These are phyloP conservation scores for Colletotrichum kahawae DNA, from an alignment of 2,329 filamentous ascomycete species.

Conservation along the genomic window DNA sequence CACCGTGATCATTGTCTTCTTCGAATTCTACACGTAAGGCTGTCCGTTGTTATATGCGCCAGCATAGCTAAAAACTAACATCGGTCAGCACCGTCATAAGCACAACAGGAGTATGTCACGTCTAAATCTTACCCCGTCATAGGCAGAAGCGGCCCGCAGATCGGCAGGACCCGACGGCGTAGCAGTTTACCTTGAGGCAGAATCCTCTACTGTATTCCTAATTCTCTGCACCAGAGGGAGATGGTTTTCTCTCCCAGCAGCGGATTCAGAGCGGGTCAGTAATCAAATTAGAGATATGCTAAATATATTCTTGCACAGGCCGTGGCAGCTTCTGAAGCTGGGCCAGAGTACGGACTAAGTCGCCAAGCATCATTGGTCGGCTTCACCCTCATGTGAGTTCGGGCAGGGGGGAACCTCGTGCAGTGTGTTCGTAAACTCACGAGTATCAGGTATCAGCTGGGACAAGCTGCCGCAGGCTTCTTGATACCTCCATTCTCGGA, in stretches of 20 bases:
- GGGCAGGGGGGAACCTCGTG: too few relatives aligned
- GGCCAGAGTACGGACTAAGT: not conserved
- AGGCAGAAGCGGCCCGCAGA: not conserved
- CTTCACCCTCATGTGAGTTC: conserved; percentile 28
- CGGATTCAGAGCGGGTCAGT: too few relatives aligned
- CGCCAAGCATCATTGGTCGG: conserved; percentile 24
- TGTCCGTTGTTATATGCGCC: not conserved
- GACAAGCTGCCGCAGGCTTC: conserved; percentile 41
- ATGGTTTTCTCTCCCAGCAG: not conserved
- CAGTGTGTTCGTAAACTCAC: not conserved
- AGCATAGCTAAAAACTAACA: not conserved
- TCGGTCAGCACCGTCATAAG: conserved; percentile 8
- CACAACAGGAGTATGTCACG: conserved; percentile 7
- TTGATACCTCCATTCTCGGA: conserved; percentile 43
- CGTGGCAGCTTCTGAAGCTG: conserved; percentile 14
- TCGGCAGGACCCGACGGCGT: not conserved
- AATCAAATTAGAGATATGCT: not conserved
- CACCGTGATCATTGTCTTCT: conserved; percentile 23
- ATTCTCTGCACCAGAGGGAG: not conserved
- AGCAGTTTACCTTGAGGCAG: not conserved
- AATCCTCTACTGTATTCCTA: too few relatives aligned
- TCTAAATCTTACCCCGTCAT: too few relatives aligned
- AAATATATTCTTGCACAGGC: not conserved
- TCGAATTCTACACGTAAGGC: conserved; percentile 28
- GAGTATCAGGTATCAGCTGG: conserved; percentile 34